phyloP scores from a whole-genome alignment of 1,139 yeast genomes.

The Debaryomyces psychrophilus region DNA sequence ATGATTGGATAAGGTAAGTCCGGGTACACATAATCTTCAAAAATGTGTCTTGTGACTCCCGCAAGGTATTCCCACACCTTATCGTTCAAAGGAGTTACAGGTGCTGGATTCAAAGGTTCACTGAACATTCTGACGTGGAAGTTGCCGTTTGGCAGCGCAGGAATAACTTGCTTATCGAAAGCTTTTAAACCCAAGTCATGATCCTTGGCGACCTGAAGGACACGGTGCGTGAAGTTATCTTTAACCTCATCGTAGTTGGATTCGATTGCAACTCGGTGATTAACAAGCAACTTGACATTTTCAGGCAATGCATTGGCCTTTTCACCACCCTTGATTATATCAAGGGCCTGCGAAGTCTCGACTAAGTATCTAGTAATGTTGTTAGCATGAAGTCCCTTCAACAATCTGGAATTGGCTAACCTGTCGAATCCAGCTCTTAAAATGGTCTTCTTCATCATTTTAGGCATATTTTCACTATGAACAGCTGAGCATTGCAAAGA shows the following conservation, averaged over 20 bases:
- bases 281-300: constrained; percentile 31
- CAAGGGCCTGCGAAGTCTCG: constrained; percentile 42
- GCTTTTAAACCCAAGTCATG: constrained; percentile 29
- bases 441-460: constrained; percentile 27
- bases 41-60: constrained; percentile 47
- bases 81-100: constrained; percentile 39
- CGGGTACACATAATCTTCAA: constrained; percentile 44
- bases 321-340: constrained; percentile 41
- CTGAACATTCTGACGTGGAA: constrained; percentile 24
- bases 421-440: constrained; percentile 39
- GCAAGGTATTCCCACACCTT: constrained; percentile 46
- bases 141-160: constrained; percentile 26
- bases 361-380: constrained; percentile 31
- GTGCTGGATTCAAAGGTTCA: constrained; percentile 36
- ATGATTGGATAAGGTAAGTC: constrained; percentile 46
- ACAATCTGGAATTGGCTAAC: constrained; percentile 33
- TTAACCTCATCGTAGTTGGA: constrained; percentile 26
- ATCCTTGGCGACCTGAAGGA: constrained; percentile 32
- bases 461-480: constrained; percentile 28
- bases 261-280: constrained; percentile 41
- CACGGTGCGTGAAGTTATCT: constrained; percentile 27
- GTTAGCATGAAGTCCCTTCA: constrained; percentile 21
- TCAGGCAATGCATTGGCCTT: constrained; percentile 49
- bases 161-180: constrained; percentile 26
- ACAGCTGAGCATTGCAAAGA: constrained; percentile 44